Conservation (phyloP, 2,329 filamentous ascomycete species). For the Colletotrichum orbiculare region DNA sequence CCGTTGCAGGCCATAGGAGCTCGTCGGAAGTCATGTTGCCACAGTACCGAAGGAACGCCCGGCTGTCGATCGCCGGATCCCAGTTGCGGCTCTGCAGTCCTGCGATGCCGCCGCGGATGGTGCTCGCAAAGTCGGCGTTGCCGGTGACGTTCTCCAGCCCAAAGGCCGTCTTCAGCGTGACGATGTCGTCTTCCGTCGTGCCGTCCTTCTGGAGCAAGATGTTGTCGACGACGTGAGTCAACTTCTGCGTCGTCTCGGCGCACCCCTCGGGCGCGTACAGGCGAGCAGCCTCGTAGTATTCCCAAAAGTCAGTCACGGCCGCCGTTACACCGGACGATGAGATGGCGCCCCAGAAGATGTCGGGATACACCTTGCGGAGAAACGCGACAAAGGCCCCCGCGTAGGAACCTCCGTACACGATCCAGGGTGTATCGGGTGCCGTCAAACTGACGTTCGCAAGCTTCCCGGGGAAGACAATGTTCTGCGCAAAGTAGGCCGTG, state of each 20-base stretch:
- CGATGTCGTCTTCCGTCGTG: slow-evolving; percentile 15
- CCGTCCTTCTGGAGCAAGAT: slow-evolving; percentile 55
- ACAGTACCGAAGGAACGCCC: slow-evolving; percentile 60
- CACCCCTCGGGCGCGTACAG: slow-evolving; percentile 68
- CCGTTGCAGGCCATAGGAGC: slow-evolving; percentile 55
- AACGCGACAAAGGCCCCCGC: slow-evolving; percentile 84
- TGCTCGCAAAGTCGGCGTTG: slow-evolving; percentile 60
- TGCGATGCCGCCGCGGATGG: slow-evolving; percentile 54
- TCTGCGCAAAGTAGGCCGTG: slow-evolving; percentile 80
- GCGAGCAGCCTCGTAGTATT: slow-evolving; percentile 64
- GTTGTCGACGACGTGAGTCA: slow-evolving; percentile 62
- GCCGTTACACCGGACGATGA: slow-evolving; percentile 83
- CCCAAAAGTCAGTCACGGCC: slow-evolving; percentile 82
- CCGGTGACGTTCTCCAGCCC: slow-evolving; percentile 55
- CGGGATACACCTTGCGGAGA: slow-evolving; percentile 79
- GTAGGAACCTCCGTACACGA: slow-evolving; percentile 87
- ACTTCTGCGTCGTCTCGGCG: slow-evolving; percentile 69
- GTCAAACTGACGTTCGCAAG: slow-evolving; percentile 75
- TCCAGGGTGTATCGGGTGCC: slow-evolving; percentile 73
- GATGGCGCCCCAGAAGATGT: slow-evolving; percentile 82
- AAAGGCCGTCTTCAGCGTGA: slow-evolving; percentile 58
- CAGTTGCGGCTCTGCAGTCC: slow-evolving; percentile 63
- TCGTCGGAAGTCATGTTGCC: slow-evolving; percentile 54
- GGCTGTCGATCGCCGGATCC: slow-evolving; percentile 59
- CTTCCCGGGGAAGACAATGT: slow-evolving; percentile 74